Base-by-base conservation (phyloP, 2,329 filamentous ascomycete species). In the Shiraia bambusicola region DNA sequence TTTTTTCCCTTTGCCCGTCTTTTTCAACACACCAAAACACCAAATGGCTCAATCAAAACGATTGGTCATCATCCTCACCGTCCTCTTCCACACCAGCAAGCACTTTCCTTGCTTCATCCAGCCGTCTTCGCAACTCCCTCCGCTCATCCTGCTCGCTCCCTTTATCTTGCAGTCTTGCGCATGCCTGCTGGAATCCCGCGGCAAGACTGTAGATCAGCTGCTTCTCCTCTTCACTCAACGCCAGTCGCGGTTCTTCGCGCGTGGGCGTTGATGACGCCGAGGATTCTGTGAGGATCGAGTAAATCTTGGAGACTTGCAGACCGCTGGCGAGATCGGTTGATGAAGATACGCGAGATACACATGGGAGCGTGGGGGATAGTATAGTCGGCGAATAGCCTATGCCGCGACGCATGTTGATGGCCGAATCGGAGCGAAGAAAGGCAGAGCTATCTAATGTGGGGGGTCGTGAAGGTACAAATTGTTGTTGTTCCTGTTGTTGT, bases 91-190 rank as follows among this genome's bases (percentile, higher is more conserved):
- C 19, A 4, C 87, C 88, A 52, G 92, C 87, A 22, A 95, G 73
- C 3, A 88, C 78, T 37, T 80, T 77, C 45, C 83, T 81, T 4
- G 89, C 90, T 37, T 82, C 80, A 52, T 94, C 88, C 36, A 95
- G 76, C 52, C 86, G 77, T 49, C 86, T 75, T 45, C 88, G 76
- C 66, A 87, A 82, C 45, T 84, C 75, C 40, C 83, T 76, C 35
- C 77, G 78, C 53, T 87, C 80, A 47, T 80, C 69, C 27, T 65
- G 59, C 76, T 77, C 41, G 71, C 75, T 37, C 63, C 72, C 47
- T 35, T 61, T 69, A 47, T 62, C 63, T 57, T 80, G 78, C 45
- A 82, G 60, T 42, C 73, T 70, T 27, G 68, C 65, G 40, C 77
- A 79, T 4, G 81, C 76, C 45, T 75, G 69, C 44, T 81, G 70